Evolutionary conservation across 2,329 filamentous ascomycete species (phyloP).

Genomic region (Trichoderma pleuroti): DNA sequence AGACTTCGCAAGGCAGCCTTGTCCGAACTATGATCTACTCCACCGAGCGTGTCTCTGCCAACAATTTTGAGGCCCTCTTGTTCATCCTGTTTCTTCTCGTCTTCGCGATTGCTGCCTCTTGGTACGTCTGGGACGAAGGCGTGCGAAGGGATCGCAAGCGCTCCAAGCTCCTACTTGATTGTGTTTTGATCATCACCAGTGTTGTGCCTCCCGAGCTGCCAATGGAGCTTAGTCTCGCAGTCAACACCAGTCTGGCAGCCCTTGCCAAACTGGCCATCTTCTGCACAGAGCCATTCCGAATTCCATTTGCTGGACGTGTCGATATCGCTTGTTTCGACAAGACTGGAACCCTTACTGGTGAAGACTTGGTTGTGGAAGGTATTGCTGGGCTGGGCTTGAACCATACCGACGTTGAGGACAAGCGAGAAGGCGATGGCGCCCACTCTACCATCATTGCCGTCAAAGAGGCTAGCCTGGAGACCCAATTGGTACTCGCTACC

Average conservation of each 20-base stretch:
- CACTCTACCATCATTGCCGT: constrained; percentile 76
- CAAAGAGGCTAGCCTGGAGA: constrained; percentile 68
- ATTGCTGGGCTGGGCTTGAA: constrained; percentile 84
- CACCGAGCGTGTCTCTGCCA: constrained; percentile 96
- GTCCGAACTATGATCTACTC: constrained; percentile 99
- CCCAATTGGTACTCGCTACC: constrained; percentile 87
- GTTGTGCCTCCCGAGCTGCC: constrained; percentile 97
- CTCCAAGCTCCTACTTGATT: constrained; percentile 95
- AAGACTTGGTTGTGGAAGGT: constrained; percentile 94
- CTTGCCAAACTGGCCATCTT: constrained; percentile 95
- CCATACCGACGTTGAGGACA: constrained; percentile 60
- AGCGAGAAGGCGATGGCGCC: constrained; percentile 71
- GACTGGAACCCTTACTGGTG: constrained; percentile 92
- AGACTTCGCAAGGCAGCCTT: constrained; percentile 95
- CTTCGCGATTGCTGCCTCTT: constrained; percentile 94
- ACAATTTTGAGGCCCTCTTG: constrained; percentile 91
- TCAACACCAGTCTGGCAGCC: constrained; percentile 94
- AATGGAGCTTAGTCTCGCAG: constrained; percentile 95
- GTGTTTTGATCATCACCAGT: constrained; percentile 94
- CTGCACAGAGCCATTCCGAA: constrained; percentile 97
- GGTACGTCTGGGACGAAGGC: constrained; percentile 99
- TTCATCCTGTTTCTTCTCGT: constrained; percentile 96
- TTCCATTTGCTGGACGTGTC: constrained; percentile 91
- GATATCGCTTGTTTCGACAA: constrained; percentile 99
- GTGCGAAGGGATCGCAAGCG: constrained; percentile 92